phyloP scores from a whole-genome alignment of 2,329 filamentous ascomycete species.

The Exophiala sideris region DNA sequence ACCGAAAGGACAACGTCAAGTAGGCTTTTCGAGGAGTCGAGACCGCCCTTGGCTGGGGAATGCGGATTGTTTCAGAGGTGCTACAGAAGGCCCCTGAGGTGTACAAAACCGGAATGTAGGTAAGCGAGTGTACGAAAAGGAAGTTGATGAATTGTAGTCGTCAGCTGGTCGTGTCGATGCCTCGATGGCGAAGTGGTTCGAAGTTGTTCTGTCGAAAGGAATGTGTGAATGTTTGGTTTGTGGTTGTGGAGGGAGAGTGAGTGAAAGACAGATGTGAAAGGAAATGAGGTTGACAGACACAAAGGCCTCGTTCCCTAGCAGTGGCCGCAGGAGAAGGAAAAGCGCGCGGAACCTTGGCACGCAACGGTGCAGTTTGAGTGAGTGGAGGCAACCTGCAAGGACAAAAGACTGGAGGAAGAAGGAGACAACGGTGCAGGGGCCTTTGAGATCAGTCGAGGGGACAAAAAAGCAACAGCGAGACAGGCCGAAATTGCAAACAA shows the following conservation, averaged over 20 bases:
- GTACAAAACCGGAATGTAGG: slow-evolving; percentile 14
- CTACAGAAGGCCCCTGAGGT: slow-evolving; percentile 16
- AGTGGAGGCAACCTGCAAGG: neutral
- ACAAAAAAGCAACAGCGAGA: too few species aligned
- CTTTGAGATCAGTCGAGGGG: neutral
- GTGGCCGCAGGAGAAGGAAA: neutral
- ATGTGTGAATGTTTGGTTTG: slow-evolving; percentile 21
- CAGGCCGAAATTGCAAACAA: too few species aligned
- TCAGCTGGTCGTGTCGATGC: slow-evolving; percentile 3
- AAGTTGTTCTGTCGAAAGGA: slow-evolving; percentile 11
- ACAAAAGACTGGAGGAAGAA: neutral
- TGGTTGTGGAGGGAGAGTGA: neutral
- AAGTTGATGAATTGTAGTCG: slow-evolving; percentile 5
- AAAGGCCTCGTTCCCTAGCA: neutral
- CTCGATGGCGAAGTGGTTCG: slow-evolving; percentile 25
- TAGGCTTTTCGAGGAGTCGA: slow-evolving; percentile 8
- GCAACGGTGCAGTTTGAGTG: neutral
- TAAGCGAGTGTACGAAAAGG: slow-evolving; percentile 19
- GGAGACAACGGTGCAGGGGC: neutral
- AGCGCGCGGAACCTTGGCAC: slow-evolving; percentile 1
- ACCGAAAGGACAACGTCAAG: neutral
- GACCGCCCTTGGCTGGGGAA: slow-evolving; percentile 16
- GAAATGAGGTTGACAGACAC: slow-evolving; percentile 1
- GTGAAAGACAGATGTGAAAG: slow-evolving; percentile 9
- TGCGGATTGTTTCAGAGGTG: slow-evolving; percentile 24